Percentiles rank a stretch among this genome's conserved stretches.
Evolutionary conservation across 75 land plant genomes (phyloP).

Genomic region (Adiantum capillusveneris): DNA sequence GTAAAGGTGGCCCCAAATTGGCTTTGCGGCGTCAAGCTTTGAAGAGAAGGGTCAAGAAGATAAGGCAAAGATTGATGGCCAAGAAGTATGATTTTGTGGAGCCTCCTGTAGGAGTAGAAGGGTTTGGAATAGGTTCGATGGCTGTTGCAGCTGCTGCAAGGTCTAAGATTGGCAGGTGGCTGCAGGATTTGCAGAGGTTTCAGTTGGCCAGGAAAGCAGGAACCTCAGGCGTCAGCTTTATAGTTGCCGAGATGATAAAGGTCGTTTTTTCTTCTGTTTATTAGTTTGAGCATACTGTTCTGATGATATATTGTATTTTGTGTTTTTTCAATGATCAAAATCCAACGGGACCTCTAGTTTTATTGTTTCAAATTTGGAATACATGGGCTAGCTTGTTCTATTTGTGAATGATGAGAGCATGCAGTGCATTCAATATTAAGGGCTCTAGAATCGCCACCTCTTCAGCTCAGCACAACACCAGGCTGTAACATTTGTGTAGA

Average conservation of each 20-base stretch:
- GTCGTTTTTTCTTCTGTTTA: conserved; percentile 23
- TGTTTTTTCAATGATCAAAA: too few species aligned
- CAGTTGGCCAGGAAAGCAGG: conserved; percentile 83
- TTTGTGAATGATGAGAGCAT: too few species aligned
- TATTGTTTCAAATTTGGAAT: too few species aligned
- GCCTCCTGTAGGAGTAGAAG: conserved; percentile 46
- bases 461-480: too few species aligned
- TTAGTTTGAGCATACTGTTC: too few species aligned
- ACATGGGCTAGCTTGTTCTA: too few species aligned
- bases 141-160: conserved; percentile 57
- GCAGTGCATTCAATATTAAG: too few species aligned
- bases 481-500: too few species aligned
- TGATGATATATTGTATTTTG: too few species aligned
- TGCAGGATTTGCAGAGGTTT: conserved; percentile 77
- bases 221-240: conserved; percentile 53
- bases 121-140: conserved; percentile 49
- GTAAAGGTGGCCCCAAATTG: background rate
- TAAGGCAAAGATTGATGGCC: conserved; percentile 73
- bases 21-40: conserved; percentile 36
- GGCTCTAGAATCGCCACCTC: too few species aligned
- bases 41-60: conserved; percentile 71
- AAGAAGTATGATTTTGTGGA: conserved; percentile 71
- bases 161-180: conserved; percentile 83
- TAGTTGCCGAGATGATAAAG: conserved; percentile 78
- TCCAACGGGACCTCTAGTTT: too few species aligned